Evolutionary conservation across 2,329 filamentous ascomycete genomes (phyloP), one percentile per base, ranked within the genome.

Genomic region (Fonsecaea pugnacius): DNA sequence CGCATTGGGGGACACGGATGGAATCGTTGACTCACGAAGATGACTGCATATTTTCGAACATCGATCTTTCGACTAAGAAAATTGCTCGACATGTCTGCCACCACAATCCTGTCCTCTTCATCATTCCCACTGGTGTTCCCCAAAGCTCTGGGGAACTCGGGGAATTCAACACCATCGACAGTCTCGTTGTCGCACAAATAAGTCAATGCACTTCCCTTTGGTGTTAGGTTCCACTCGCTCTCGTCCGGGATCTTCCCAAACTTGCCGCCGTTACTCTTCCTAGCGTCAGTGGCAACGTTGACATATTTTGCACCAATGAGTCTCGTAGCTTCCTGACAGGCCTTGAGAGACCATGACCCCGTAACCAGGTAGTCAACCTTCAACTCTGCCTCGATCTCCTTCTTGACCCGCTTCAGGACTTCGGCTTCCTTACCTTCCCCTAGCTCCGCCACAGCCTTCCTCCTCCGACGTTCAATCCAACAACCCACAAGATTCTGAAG

Each of bases 141-240:
- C 27, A 96, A 82, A 7, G 77, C 76, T 68, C 88, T 79, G 27
- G 94, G 94, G 73, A 90, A 89, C 3, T 72, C 78, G 5, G 89
- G 91, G 71, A 96, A 96, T 75, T 98, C 94, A 18, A 98, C 92
- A 36, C 93, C 70, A 52, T 72, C 70, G 12, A 96, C 91, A 0
- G 92, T 96, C 82, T 98, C 93, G 72, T 98, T 98, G 76, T 93
- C 90, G 76, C 94, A 96, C 76, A 87, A 93, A 78, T 97, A 98
- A 1, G 94, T 89, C 72, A 96, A 83, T 0, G 92, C 86, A 33
- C 78, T 81, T 32, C 78, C 77, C 9, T 89, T 81, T 40, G 86
- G 82, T 70, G 86, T 82, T 46, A 87, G 90, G 63, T 95, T 83
- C 36, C 83, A 89, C 91, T 92, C 97, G 21, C 84, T 85, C 68